Evolutionary conservation across 306 rosid genomes (phyloP), one percentile per base, ranked within the genome.

Genomic region (Lathyrus sativus): DNA sequence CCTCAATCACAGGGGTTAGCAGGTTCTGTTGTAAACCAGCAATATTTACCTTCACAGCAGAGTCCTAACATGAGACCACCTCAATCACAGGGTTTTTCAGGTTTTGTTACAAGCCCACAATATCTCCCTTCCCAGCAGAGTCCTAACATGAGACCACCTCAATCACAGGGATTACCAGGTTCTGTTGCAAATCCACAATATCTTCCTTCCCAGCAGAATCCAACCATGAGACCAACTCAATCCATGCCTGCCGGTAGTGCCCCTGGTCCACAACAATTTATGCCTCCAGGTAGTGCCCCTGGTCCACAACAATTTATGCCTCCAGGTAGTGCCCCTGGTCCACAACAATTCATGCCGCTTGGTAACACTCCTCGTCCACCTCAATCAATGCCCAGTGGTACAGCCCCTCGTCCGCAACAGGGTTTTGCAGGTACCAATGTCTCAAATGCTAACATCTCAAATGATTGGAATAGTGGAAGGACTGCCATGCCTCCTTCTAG

Each of bases 401-500:
- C 55, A 4, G 51, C 78, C 77, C 62, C 85, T 57, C 87, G 39
- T 69, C 89, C 81, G 28, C 95, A 62, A 53, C 89, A 82, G 82
- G 85, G 79, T 68, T 9, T 81, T 68, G 67, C 79, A 22, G 71
- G 82, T 74, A 72, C 79, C 53, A 86, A 67, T 80, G 68, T 77
- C 74, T 64, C 81, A 72, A 86, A 73, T 81, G 76, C 89, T 53
- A 67, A 74, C 69, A 18, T 69, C 51, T 77, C 92, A 39, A 85
- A 78, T 57, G 81, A 86, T 78, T 88, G 96, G 97, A 88, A 81
- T 60, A 55, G 86, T 75, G 88, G 80, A 69, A 79, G 86, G 68
- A 62, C 90, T 11, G 74, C 86, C 46, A 57, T 65, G 17, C 80
- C 74, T 69, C 78, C 93, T 71, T 18, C 78, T 71, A 84, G 82